These are phyloP conservation scores for Hymenoscyphus fraxineus DNA, from an alignment of 2,329 filamentous ascomycete species.

Conservation along the genomic window DNA sequence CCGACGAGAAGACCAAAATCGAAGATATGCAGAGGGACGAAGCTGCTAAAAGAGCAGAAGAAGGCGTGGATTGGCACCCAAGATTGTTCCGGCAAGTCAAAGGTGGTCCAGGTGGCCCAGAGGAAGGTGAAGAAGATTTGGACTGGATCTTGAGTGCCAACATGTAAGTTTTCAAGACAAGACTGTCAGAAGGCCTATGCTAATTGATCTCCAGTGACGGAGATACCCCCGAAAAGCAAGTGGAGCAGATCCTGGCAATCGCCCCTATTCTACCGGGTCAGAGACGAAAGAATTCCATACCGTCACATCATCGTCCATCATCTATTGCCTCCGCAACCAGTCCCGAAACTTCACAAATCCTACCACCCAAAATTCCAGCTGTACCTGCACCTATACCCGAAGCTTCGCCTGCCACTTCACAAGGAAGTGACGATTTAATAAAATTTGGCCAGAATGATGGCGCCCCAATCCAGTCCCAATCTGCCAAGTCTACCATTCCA, in stretches of 20 bases:
- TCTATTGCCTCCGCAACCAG: constrained; percentile 6
- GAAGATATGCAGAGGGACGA: constrained; percentile 91
- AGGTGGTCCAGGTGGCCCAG: constrained; percentile 64
- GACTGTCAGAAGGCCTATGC: background rate
- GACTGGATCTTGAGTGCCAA: constrained; percentile 92
- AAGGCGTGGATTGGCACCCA: constrained; percentile 83
- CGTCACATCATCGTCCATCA: constrained; percentile 37
- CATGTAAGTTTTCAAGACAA: constrained; percentile 54
- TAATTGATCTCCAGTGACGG: constrained; percentile 48
- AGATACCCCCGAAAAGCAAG: constrained; percentile 63
- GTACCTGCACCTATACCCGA: background rate
- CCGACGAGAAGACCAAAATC: constrained; percentile 92
- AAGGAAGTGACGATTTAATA: constrained; percentile 46
- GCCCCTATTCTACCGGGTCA: constrained; percentile 82
- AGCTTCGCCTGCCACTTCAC: constrained; percentile 16
- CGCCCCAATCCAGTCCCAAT: constrained; percentile 6
- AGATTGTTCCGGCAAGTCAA: constrained; percentile 75
- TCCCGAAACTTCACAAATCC: constrained; percentile 8
- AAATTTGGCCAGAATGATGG: constrained; percentile 48
- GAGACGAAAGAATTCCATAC: constrained; percentile 54
- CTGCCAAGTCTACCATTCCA: constrained; percentile 17
- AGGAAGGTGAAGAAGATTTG: constrained; percentile 81
- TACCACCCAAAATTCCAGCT: background rate
- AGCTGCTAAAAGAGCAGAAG: constrained; percentile 72
- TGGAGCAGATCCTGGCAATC: constrained; percentile 80